phyloP scores from a whole-genome alignment of 106 monocot species.

The Dactylorhiza incarnata region DNA sequence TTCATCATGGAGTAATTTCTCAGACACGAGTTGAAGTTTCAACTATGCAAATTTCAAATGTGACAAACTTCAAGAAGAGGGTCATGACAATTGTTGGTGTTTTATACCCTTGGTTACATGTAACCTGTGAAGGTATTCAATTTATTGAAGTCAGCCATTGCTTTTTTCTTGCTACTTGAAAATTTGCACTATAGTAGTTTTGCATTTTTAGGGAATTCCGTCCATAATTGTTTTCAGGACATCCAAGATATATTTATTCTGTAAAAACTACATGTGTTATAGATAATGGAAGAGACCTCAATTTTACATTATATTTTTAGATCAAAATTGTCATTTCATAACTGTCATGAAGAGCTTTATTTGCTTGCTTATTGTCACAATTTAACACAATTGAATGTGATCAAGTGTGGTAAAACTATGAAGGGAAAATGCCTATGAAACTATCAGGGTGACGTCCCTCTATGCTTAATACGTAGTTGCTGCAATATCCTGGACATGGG shows the following conservation, averaged over 20 bases:
- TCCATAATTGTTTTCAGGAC: neutral
- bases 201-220: neutral
- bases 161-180: neutral
- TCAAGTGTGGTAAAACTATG: neutral
- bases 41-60: slow-evolving; percentile 30
- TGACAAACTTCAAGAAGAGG: slow-evolving; percentile 43
- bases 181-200: neutral
- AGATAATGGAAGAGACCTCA: neutral
- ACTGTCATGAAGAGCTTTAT: neutral
- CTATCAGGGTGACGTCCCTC: neutral
- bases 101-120: slow-evolving; percentile 98
- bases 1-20: slow-evolving; percentile 45
- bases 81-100: slow-evolving; percentile 44
- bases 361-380: neutral
- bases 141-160: neutral
- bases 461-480: no score
- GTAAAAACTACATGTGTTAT: neutral
- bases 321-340: neutral
- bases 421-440: neutral
- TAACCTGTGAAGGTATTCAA: slow-evolving; percentile 76
- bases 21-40: slow-evolving; percentile 15
- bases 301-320: neutral
- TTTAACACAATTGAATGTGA: neutral
- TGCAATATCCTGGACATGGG: no score
- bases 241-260: neutral